phyloP scores from a whole-genome alignment of 1,284 basidiomycete species.

The Ustilago shanxiensis region DNA sequence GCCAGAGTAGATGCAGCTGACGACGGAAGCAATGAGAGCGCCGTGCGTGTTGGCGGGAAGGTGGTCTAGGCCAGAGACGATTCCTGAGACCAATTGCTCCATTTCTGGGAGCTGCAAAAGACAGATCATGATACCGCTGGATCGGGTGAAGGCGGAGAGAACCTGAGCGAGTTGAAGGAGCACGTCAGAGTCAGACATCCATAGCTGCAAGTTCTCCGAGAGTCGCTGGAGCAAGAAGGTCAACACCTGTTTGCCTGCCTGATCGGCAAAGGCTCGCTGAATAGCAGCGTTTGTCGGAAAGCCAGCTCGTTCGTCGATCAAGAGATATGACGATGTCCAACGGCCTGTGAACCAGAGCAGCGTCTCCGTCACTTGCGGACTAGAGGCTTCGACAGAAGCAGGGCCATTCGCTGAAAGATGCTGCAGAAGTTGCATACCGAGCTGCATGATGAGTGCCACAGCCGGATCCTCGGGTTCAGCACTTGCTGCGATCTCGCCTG shows the following conservation, averaged over 20 bases:
- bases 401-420: conserved; percentile 43
- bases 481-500: conserved; percentile 39
- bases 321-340: conserved; percentile 63
- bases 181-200: conserved; percentile 63
- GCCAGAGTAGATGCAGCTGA: conserved; percentile 62
- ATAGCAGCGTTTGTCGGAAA: conserved; percentile 43
- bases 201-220: conserved; percentile 57
- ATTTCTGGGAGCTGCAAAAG: conserved; percentile 57
- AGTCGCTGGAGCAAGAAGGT: conserved; percentile 57
- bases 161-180: conserved; percentile 58
- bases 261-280: conserved; percentile 44
- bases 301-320: conserved; percentile 35
- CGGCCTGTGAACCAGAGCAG: conserved; percentile 63
- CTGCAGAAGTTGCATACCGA: conserved; percentile 55
- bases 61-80: conserved; percentile 49
- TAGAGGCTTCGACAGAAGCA: conserved; percentile 40
- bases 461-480: conserved; percentile 35
- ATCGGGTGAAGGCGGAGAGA: conserved; percentile 55
- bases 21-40: conserved; percentile 53
- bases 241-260: conserved; percentile 55
- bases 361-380: conserved; percentile 63
- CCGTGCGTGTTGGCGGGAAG: conserved; percentile 63
- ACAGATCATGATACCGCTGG: conserved; percentile 55
- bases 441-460: conserved; percentile 48
- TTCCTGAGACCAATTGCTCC: conserved; percentile 50